These are phyloP conservation scores for Naegleria gruberi DNA, from an alignment of 208 protist genomes.

Conservation along the genomic window DNA sequence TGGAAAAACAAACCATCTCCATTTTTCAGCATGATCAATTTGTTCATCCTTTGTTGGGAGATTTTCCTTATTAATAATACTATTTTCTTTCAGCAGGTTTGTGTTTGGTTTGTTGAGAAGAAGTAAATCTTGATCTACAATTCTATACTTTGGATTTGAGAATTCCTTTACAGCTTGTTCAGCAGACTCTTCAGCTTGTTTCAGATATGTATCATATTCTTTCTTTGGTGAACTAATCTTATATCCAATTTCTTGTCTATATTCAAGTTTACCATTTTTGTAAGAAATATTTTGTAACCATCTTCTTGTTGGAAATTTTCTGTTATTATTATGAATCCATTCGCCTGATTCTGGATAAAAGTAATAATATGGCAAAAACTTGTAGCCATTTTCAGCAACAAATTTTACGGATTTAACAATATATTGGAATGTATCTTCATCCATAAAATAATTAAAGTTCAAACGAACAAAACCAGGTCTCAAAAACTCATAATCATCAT, in stretches of 20 bases:
- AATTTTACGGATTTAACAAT: slow-evolving; percentile 50
- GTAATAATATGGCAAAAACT: slow-evolving; percentile 55
- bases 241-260: slow-evolving; percentile 5
- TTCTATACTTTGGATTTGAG: no score
- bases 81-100: not conserved
- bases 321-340: slow-evolving; percentile 25
- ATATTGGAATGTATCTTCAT: slow-evolving; percentile 38
- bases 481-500: slow-evolving; percentile 41
- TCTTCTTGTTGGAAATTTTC: slow-evolving; percentile 26
- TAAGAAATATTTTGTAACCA: slow-evolving; percentile 47
- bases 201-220: not conserved
- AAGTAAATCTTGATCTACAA: not conserved
- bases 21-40: not conserved
- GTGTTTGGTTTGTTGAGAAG: not conserved
- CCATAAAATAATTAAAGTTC: slow-evolving; percentile 48
- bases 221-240: not conserved
- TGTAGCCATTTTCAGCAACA: slow-evolving; percentile 52
- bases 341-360: slow-evolving; percentile 34
- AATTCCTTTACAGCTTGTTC: not conserved
- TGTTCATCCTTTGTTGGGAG: not conserved
- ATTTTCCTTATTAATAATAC: not conserved
- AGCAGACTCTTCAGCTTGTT: not conserved
- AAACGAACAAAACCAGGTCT: slow-evolving; percentile 49
- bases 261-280: slow-evolving; percentile 28
- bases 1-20: slow-evolving; percentile 13